phyloP scores from a whole-genome alignment of 2,329 filamentous ascomycete species.

The Beauveria varroae region DNA sequence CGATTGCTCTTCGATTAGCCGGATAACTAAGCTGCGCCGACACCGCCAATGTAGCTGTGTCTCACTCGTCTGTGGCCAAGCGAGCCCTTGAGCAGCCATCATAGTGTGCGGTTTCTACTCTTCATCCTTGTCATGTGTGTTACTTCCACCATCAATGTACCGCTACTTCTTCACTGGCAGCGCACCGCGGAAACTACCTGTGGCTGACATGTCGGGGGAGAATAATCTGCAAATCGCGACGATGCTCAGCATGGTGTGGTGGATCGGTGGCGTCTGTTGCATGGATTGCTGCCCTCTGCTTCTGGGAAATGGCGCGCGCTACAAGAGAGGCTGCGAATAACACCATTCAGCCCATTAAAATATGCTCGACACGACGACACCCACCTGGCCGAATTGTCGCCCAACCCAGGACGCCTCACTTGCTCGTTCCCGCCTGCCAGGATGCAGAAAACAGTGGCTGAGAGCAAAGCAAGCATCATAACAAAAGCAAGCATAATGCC shows the following conservation, averaged over 20 bases:
- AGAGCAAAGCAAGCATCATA: slow-evolving; percentile 4
- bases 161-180: background rate
- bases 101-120: background rate
- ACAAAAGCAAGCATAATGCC: slow-evolving; percentile 7
- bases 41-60: background rate
- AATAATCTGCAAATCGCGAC: slow-evolving; percentile 11
- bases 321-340: slow-evolving; percentile 6
- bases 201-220: background rate
- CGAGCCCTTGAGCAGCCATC: background rate
- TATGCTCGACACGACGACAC: background rate
- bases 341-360: background rate
- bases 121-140: background rate
- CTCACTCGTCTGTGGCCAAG: slow-evolving; percentile 2
- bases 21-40: background rate
- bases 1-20: background rate
- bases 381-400: slow-evolving; percentile 1
- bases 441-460: background rate
- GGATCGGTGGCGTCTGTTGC: slow-evolving; percentile 9
- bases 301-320: background rate
- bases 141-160: background rate
- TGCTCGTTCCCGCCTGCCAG: background rate
- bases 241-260: slow-evolving; percentile 9
- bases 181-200: background rate
- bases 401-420: slow-evolving; percentile 6
- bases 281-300: background rate